Percentiles rank a stretch among this genome's conserved stretches.
Evolutionary conservation across 2,329 filamentous ascomycete species (phyloP).

Genomic region (Aspergillus sp.): DNA sequence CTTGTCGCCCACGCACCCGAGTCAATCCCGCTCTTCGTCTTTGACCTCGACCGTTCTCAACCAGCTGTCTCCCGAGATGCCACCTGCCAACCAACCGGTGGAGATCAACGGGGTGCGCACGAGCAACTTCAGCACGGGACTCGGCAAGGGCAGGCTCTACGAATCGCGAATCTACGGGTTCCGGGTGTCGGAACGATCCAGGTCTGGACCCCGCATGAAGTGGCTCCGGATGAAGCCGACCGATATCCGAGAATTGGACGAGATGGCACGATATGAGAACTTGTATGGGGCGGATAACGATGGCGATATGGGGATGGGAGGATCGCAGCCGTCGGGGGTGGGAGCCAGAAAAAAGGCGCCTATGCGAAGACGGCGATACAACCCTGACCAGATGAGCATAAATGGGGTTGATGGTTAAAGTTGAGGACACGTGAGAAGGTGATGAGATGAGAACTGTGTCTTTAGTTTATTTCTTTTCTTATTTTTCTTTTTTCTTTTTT

Average conservation of each 20-base stretch:
- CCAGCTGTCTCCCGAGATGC: constrained; percentile 22
- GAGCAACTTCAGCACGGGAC: constrained; percentile 80
- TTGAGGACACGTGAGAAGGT: constrained; percentile 1
- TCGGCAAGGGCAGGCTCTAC: constrained; percentile 80
- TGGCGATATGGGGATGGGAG: constrained; percentile 37
- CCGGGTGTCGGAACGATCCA: constrained; percentile 82
- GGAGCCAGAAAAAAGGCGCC: constrained; percentile 39
- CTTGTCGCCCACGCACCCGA: constrained; percentile 20
- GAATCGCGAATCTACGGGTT: constrained; percentile 97
- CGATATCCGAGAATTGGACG: constrained; percentile 78
- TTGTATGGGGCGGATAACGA: constrained; percentile 26
- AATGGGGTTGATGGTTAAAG: constrained; percentile 22
- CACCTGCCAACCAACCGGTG: constrained; percentile 44
- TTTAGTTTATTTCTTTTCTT: constrained; percentile 5
- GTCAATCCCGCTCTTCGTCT: constrained; percentile 31
- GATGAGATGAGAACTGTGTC: no score
- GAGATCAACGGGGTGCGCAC: constrained; percentile 80
- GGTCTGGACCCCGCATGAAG: constrained; percentile 90
- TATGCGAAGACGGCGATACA: constrained; percentile 35
- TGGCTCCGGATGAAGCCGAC: constrained; percentile 84
- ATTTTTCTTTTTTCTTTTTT: constrained; percentile 7
- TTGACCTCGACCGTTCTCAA: constrained; percentile 22
- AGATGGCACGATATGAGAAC: constrained; percentile 45
- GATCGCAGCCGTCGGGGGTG: constrained; percentile 19
- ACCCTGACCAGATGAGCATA: constrained; percentile 28